Evolutionary conservation across 169 alveolate species (phyloP).

Genomic region (Babesia bigemina): DNA sequence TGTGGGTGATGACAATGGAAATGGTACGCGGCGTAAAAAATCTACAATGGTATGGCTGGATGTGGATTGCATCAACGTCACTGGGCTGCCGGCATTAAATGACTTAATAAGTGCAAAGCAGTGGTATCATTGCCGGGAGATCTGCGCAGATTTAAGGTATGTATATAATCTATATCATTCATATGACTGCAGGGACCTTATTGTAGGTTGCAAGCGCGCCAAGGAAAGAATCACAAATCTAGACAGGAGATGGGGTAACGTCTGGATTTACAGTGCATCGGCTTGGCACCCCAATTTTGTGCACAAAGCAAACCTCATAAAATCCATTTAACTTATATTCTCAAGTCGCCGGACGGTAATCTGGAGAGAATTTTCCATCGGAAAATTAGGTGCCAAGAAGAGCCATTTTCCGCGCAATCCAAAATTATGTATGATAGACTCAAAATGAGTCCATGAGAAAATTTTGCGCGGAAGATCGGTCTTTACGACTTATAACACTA

Average conservation of each 20-base stretch:
- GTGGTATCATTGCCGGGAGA: constrained; percentile 81
- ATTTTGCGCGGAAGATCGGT: constrained; percentile 4
- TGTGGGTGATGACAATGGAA: not conserved
- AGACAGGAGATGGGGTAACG: constrained; percentile 81
- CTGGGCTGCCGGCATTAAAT: constrained; percentile 77
- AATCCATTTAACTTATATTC: too few relatives aligned
- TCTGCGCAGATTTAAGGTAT: constrained; percentile 78
- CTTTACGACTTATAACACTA: not conserved
- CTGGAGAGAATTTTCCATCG: too few relatives aligned
- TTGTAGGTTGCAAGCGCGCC: constrained; percentile 83
- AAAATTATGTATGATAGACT: constrained; percentile 3
- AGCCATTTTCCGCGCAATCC: not conserved
- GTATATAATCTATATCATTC: not conserved
- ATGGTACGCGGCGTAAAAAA: not conserved
- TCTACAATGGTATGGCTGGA: constrained; percentile 76
- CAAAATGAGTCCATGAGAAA: not conserved
- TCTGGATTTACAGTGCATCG: constrained; percentile 80
- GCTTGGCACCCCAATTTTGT: too few relatives aligned
- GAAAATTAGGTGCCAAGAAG: constrained; percentile 15
- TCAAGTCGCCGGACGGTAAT: too few relatives aligned
- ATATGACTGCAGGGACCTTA: constrained; percentile 70
- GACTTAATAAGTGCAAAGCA: constrained; percentile 69
- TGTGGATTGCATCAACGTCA: constrained; percentile 85
- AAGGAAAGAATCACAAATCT: constrained; percentile 77
- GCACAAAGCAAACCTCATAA: too few relatives aligned